phyloP scores from a whole-genome alignment of 2,329 filamentous ascomycete species.

The Cercospora beticola region DNA sequence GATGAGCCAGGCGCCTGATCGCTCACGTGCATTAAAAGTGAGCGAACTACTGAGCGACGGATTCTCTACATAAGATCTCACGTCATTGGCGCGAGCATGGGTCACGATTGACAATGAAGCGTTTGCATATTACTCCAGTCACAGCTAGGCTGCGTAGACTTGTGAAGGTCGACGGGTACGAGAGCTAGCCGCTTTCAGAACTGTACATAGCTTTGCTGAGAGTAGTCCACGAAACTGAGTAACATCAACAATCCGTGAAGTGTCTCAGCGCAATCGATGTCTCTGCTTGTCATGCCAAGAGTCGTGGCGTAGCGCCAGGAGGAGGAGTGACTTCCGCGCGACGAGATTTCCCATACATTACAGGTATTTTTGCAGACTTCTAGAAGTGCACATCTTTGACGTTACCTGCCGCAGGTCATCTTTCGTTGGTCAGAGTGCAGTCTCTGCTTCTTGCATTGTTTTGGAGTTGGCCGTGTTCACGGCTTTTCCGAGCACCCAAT shows the following conservation, averaged over 20 bases:
- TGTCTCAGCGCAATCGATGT: background rate
- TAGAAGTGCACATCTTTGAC: background rate
- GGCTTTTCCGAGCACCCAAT: background rate
- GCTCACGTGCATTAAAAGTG: background rate
- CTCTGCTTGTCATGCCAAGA: background rate
- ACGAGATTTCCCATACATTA: background rate
- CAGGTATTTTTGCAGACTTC: background rate
- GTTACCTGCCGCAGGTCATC: background rate
- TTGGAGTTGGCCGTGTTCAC: background rate
- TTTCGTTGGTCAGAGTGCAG: background rate
- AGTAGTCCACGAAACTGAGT: background rate
- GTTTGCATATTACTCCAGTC: constrained; percentile 14
- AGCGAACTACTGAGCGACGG: background rate
- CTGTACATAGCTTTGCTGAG: constrained; percentile 22
- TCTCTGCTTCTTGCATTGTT: background rate
- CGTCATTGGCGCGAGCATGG: constrained; percentile 5
- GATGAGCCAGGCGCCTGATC: constrained; percentile 32
- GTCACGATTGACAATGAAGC: constrained; percentile 18
- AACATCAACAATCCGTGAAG: background rate
- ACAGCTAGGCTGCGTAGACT: constrained; percentile 10
- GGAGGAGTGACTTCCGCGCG: background rate
- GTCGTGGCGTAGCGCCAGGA: background rate
- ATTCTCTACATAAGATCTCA: background rate
- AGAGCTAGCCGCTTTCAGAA: constrained; percentile 8
- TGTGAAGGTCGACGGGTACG: constrained; percentile 1